Evolutionary conservation across 352 stramenopile genomes (phyloP).

Genomic region (Albugo laibachii): DNA sequence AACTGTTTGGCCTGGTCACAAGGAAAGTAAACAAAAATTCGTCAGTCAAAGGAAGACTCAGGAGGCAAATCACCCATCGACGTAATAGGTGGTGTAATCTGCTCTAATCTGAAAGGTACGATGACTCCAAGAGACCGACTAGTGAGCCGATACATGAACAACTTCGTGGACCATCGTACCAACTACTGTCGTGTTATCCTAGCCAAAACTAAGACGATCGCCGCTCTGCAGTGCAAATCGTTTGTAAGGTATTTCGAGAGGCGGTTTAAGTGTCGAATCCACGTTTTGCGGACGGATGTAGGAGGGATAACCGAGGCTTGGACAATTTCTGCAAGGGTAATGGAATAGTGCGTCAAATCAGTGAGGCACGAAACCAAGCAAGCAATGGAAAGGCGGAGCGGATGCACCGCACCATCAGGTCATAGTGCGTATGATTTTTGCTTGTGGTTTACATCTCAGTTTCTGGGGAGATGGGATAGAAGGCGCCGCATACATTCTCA

Average conservation of each 20-base stretch:
- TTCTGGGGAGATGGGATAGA: not conserved
- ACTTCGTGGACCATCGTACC: too few relatives aligned
- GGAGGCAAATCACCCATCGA: too few relatives aligned
- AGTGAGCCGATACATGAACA: too few relatives aligned
- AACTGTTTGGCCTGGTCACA: too few relatives aligned
- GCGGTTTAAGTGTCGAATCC: not conserved
- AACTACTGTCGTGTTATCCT: too few relatives aligned
- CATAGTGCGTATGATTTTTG: not conserved
- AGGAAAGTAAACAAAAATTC: too few relatives aligned
- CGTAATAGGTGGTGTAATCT: too few relatives aligned
- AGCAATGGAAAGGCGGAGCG: not conserved
- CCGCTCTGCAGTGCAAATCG: not conserved
- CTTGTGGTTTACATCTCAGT: not conserved
- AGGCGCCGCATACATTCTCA: not conserved
- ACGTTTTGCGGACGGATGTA: not conserved
- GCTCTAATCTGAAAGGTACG: too few relatives aligned
- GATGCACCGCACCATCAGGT: not conserved
- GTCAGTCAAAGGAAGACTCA: too few relatives aligned
- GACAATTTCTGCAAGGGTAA: not conserved
- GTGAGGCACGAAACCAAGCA: not conserved
- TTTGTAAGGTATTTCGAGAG: not conserved
- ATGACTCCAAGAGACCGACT: too few relatives aligned
- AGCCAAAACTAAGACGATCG: not conserved
- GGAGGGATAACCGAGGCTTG: not conserved
- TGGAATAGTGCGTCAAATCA: not conserved